Conservation (phyloP, 805 yeast genomes). For the Kazachstania psychrophila region DNA sequence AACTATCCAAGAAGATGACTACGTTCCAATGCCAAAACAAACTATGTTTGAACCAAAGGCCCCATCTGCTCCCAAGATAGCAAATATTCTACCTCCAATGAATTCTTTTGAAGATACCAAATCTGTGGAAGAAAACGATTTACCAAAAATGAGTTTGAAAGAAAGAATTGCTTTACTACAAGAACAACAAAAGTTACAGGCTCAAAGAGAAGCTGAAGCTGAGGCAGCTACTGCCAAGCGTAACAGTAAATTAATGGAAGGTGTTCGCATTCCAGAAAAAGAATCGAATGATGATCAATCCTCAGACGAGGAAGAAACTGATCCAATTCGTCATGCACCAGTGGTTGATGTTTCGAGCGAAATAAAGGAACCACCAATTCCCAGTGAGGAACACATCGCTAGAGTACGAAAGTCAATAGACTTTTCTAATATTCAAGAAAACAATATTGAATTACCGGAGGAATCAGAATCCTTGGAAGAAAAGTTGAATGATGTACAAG, state of each 20-base stretch:
- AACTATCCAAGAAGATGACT: constrained; percentile 8
- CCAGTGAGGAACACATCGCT: too few species aligned
- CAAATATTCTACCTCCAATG: constrained; percentile 6
- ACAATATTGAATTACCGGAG: background rate
- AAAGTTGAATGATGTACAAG: background rate
- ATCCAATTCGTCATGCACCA: too few species aligned
- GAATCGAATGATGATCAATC: background rate
- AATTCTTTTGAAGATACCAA: constrained; percentile 6
- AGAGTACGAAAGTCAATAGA: too few species aligned
- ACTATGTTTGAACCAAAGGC: constrained; percentile 4
- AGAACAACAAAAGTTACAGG: constrained; percentile 71
- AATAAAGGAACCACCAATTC: too few species aligned
- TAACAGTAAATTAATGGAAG: background rate
- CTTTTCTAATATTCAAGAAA: background rate
- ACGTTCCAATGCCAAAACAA: constrained; percentile 11
- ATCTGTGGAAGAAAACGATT: constrained; percentile 35
- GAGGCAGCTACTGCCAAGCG: background rate
- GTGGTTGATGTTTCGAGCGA: too few species aligned
- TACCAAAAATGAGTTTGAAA: constrained; percentile 71
- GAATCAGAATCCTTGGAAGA: background rate
- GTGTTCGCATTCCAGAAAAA: background rate
- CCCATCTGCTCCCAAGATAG: constrained; percentile 1
- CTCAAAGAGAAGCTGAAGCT: constrained; percentile 42
- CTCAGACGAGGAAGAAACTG: background rate
- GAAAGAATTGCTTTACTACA: constrained; percentile 83